phyloP scores from a whole-genome alignment of 495 filamentous ascomycete species.

The Hypomontagnella submonticulosa region DNA sequence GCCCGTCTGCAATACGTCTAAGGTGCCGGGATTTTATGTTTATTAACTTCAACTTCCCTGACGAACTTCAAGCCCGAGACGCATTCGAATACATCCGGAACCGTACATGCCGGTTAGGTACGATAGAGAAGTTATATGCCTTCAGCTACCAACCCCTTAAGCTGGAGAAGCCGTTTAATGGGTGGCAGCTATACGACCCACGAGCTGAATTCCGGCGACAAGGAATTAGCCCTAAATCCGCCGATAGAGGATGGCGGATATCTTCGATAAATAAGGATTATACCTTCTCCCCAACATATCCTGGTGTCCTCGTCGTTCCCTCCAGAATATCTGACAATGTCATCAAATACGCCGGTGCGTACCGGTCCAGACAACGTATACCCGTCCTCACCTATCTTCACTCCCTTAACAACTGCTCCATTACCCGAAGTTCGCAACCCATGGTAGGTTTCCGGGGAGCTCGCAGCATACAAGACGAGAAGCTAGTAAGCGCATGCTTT shows the following conservation, averaged over 20 bases:
- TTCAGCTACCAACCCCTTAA: conserved; percentile 82
- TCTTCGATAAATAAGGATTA: conserved; percentile 91
- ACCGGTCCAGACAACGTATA: conserved; percentile 87
- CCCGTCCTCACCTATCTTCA: conserved; percentile 93
- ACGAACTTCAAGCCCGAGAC: conserved; percentile 79
- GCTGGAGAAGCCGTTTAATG: conserved; percentile 78
- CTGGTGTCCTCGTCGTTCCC: conserved; percentile 83
- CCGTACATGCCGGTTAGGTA: conserved; percentile 83
- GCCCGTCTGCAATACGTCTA: conserved; percentile 84
- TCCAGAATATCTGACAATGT: conserved; percentile 93
- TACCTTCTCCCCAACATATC: conserved; percentile 94
- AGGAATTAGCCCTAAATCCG: conserved; percentile 79
- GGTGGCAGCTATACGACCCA: conserved; percentile 90
- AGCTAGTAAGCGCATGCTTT: conserved; percentile 91
- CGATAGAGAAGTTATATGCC: conserved; percentile 90
- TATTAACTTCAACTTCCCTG: conserved; percentile 86
- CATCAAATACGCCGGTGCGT: conserved; percentile 90
- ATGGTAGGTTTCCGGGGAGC: conserved; percentile 87
- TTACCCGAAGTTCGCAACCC: conserved; percentile 94
- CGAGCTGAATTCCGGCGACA: conserved; percentile 81
- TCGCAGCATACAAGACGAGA: conserved; percentile 95
- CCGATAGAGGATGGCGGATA: conserved; percentile 86
- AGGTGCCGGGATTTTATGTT: conserved; percentile 93
- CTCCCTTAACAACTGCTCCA: conserved; percentile 95
- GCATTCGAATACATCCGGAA: conserved; percentile 88